Percentiles rank a stretch among this genome's conserved stretches.
Conservation (phyloP, 768 basidiomycete genomes). For the Mycena olivaceomarginata region DNA sequence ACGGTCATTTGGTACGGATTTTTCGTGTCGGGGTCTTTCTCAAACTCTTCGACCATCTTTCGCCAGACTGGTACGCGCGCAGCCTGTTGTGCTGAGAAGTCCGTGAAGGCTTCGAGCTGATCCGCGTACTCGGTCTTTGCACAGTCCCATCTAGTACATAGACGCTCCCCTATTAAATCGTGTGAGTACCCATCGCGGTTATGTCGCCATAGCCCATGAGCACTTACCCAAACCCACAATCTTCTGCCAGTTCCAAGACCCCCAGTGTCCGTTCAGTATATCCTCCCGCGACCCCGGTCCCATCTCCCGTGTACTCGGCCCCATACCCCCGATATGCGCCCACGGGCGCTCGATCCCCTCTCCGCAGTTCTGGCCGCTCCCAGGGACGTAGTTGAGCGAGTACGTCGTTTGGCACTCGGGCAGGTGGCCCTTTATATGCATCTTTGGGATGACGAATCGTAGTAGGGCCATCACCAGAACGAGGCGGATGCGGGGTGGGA, state of each 20-base stretch:
- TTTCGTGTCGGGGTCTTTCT: not conserved
- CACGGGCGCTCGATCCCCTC: conserved; percentile 1
- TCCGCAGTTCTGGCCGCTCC: not conserved
- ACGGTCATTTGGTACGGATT: not conserved
- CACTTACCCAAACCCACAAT: not conserved
- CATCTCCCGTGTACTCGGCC: not conserved
- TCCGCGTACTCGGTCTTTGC: not conserved
- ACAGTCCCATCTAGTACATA: not conserved
- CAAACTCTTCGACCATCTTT: not conserved
- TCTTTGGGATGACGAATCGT: not conserved
- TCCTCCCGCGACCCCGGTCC: not conserved
- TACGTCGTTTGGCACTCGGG: not conserved
- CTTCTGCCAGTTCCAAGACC: not conserved
- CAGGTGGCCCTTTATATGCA: not conserved
- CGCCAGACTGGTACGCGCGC: not conserved
- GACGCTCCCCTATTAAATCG: not conserved
- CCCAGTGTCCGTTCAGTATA: not conserved
- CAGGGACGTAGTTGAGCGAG: not conserved
- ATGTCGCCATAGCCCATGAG: too few relatives aligned
- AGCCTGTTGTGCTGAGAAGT: not conserved
- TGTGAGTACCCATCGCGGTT: too few relatives aligned
- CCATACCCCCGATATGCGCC: not conserved
- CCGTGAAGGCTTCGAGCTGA: not conserved
- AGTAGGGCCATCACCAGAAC: not conserved
- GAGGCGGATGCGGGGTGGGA: not conserved